These are phyloP conservation scores for Tuber borchii DNA, from an alignment of 495 filamentous ascomycete genomes.

Conservation along the genomic window DNA sequence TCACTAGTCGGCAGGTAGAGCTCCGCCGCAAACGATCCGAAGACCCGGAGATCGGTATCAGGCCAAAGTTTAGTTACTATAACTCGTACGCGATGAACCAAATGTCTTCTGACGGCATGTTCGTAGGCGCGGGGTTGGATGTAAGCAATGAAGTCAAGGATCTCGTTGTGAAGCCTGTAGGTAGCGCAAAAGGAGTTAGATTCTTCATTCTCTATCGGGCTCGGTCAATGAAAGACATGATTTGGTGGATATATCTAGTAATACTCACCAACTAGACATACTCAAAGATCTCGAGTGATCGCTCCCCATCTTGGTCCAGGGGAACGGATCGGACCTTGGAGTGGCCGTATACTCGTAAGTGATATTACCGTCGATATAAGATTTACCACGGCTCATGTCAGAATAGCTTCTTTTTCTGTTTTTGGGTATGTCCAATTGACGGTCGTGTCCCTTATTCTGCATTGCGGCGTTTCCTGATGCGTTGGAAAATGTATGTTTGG, in stretches of 20 bases:
- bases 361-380: slow-evolving; percentile 54
- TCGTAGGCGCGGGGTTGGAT: slow-evolving; percentile 73
- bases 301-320: slow-evolving; percentile 46
- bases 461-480: neutral
- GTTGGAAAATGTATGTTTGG: neutral
- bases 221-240: slow-evolving; percentile 2
- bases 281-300: slow-evolving; percentile 49
- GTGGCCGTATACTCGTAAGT: slow-evolving; percentile 44
- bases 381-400: slow-evolving; percentile 43
- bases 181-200: slow-evolving; percentile 13
- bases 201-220: neutral
- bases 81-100: slow-evolving; percentile 59
- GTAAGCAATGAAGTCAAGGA: slow-evolving; percentile 80
- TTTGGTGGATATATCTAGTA: neutral
- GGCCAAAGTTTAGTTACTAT: slow-evolving; percentile 51
- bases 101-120: slow-evolving; percentile 59
- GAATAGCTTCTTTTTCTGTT: slow-evolving; percentile 35
- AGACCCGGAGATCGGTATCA: slow-evolving; percentile 59
- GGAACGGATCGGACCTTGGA: slow-evolving; percentile 27
- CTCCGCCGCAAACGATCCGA: slow-evolving; percentile 86
- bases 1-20: slow-evolving; percentile 87
- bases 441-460: neutral
- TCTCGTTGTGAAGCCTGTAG: slow-evolving; percentile 69
- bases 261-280: slow-evolving; percentile 50
- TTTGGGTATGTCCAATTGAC: slow-evolving; percentile 23